phyloP scores from a whole-genome alignment of 495 filamentous ascomycete species.

The Podospora comata region DNA sequence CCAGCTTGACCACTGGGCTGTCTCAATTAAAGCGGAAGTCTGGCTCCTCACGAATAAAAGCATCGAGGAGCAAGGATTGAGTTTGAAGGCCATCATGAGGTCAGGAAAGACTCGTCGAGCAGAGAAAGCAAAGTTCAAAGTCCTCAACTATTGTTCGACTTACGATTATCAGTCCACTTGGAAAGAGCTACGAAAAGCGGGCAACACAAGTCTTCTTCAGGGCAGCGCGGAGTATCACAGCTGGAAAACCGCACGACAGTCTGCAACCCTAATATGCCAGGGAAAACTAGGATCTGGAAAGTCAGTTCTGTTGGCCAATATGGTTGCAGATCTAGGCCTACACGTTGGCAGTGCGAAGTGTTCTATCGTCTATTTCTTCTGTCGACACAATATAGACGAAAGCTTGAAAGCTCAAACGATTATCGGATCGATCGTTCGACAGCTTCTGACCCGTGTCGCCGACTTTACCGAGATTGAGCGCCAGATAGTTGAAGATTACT shows the following conservation, averaged over 20 bases:
- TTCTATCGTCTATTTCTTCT: conserved; percentile 46
- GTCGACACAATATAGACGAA: conserved; percentile 38
- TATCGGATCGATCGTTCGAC: conserved; percentile 40
- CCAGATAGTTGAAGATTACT: conserved; percentile 20
- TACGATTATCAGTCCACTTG: conserved; percentile 43
- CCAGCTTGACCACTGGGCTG: conserved; percentile 39
- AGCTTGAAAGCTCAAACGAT: conserved; percentile 40
- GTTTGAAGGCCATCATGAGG: conserved; percentile 30
- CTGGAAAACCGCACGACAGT: conserved; percentile 34
- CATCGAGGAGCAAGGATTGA: conserved; percentile 36
- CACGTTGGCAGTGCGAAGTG: conserved; percentile 16
- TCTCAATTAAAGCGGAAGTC: conserved; percentile 39
- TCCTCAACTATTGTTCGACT: conserved; percentile 40
- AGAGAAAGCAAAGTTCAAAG: conserved; percentile 28
- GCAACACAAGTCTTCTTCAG: conserved; percentile 36
- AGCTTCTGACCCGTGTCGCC: conserved; percentile 32
- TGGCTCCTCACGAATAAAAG: conserved; percentile 31
- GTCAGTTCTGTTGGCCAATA: conserved; percentile 43
- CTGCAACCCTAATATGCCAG: conserved; percentile 34
- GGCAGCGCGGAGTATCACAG: conserved; percentile 30
- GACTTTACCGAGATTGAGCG: conserved; percentile 20
- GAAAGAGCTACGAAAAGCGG: conserved; percentile 44
- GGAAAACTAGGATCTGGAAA: conserved; percentile 46
- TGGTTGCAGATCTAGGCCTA: conserved; percentile 43
- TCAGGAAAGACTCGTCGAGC: conserved; percentile 28